Evolutionary conservation across 371 early-diverging fungal species (phyloP).

Genomic region (Mortierella sp.): DNA sequence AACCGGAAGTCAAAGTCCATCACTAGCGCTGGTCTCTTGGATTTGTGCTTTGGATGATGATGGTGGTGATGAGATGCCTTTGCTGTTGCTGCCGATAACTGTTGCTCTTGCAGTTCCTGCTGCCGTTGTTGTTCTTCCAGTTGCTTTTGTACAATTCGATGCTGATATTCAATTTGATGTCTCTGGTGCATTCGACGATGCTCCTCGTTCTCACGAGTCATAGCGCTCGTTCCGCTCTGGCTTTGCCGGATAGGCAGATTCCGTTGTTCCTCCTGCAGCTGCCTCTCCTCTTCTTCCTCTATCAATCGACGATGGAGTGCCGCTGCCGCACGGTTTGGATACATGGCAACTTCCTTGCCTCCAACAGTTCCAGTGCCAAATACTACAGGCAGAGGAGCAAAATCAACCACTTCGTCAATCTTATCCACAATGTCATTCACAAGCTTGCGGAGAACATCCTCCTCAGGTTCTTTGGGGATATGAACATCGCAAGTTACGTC

Average conservation of each 20-base stretch:
- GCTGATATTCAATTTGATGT: slow-evolving; percentile 18
- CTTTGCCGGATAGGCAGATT: not conserved
- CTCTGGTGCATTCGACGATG: slow-evolving; percentile 27
- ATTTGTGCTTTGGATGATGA: slow-evolving; percentile 29
- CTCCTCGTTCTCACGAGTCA: slow-evolving; percentile 10
- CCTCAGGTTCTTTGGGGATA: slow-evolving; percentile 74
- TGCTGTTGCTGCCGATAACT: slow-evolving; percentile 6
- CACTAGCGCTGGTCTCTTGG: slow-evolving; percentile 44
- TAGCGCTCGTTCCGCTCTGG: no score
- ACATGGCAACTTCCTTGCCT: slow-evolving; percentile 51
- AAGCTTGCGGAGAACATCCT: slow-evolving; percentile 70
- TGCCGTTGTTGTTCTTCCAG: slow-evolving; percentile 18
- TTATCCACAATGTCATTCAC: slow-evolving; percentile 83
- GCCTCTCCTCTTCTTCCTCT: slow-evolving; percentile 46
- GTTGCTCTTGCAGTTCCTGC: slow-evolving; percentile 26
- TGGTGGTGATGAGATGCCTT: slow-evolving; percentile 16
- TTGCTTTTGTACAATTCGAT: slow-evolving; percentile 19
- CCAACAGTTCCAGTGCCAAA: slow-evolving; percentile 66
- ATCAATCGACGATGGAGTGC: slow-evolving; percentile 44
- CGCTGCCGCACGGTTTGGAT: slow-evolving; percentile 49
- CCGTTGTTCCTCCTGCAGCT: slow-evolving; percentile 10
- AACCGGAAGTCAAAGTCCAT: slow-evolving; percentile 84
- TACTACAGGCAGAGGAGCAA: slow-evolving; percentile 59
- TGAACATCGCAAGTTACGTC: slow-evolving; percentile 82
- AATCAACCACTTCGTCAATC: slow-evolving; percentile 73